Percentiles rank a stretch among this genome's conserved stretches.
These are phyloP conservation scores for Exophiala sp. DNA, from an alignment of 2,329 filamentous ascomycete species.

Conservation along the genomic window DNA sequence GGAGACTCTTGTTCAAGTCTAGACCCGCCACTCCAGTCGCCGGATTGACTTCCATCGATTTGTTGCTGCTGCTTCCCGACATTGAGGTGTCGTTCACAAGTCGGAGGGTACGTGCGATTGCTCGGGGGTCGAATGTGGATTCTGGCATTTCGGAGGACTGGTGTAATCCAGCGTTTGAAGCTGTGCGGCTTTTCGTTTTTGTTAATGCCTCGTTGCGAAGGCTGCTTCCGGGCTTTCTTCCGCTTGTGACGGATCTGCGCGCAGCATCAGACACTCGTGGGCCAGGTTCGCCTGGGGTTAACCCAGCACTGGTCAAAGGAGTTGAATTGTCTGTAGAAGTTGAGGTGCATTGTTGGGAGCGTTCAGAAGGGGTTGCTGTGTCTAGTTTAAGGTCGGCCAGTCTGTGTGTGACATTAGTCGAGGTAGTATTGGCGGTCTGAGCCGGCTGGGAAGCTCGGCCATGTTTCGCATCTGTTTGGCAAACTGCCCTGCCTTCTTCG, in stretches of 20 bases:
- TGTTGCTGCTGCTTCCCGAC: slow-evolving; percentile 10
- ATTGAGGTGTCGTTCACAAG: slow-evolving; percentile 14
- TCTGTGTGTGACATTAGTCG: slow-evolving; percentile 21
- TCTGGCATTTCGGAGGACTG: slow-evolving; percentile 14
- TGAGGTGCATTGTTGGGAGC: slow-evolving; percentile 23
- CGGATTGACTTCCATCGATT: slow-evolving; percentile 13
- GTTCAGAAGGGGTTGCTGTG: slow-evolving; percentile 24
- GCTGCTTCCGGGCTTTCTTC: slow-evolving; percentile 20
- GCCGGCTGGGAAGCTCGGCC: slow-evolving; percentile 20
- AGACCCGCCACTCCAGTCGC: slow-evolving; percentile 11
- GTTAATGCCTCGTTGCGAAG: slow-evolving; percentile 19
- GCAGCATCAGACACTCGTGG: slow-evolving; percentile 27
- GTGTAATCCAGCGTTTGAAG: slow-evolving; percentile 13
- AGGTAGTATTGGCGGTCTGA: slow-evolving; percentile 4
- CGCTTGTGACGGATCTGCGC: slow-evolving; percentile 17
- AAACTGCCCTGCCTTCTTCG: slow-evolving; percentile 30
- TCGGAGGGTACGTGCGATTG: slow-evolving; percentile 16
- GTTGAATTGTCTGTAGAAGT: slow-evolving; percentile 25
- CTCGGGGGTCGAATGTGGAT: slow-evolving; percentile 10
- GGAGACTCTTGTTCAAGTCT: slow-evolving; percentile 24
- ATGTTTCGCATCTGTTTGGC: slow-evolving; percentile 24
- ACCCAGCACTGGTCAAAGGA: slow-evolving; percentile 27
- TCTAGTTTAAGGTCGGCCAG: slow-evolving; percentile 12
- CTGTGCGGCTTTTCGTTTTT: slow-evolving; percentile 11
- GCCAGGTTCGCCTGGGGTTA: slow-evolving; percentile 26